phyloP scores from a whole-genome alignment of 768 basidiomycete genomes.

The Tremella yokohamensis region DNA sequence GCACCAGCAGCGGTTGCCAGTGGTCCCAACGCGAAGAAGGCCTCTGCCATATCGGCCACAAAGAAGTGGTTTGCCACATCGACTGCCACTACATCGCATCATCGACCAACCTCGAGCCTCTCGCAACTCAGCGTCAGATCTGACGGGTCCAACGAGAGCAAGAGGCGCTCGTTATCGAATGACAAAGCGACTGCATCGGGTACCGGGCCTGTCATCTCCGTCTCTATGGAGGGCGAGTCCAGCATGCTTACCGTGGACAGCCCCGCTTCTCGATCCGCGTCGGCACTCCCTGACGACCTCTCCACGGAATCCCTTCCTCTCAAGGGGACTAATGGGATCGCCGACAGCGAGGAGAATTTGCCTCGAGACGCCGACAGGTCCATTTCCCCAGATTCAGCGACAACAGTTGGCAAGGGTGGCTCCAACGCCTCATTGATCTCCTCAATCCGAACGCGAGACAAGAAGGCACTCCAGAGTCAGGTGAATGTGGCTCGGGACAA shows the following conservation, averaged over 20 bases:
- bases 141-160: neutral
- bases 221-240: neutral
- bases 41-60: neutral
- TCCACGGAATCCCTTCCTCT: constrained; percentile 7
- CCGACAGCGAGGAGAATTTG: neutral
- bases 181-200: neutral
- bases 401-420: neutral
- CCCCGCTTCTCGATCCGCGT: neutral
- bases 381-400: neutral
- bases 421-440: constrained; percentile 69
- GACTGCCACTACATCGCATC: neutral
- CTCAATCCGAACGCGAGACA: constrained; percentile 71
- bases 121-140: neutral
- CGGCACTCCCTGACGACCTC: neutral
- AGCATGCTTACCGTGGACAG: neutral
- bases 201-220: neutral
- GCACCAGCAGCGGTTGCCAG: constrained; percentile 11
- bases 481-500: constrained; percentile 67
- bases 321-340: too few species aligned
- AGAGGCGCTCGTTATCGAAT: neutral
- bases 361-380: neutral
- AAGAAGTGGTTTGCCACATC: constrained; percentile 1
- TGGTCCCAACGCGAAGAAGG: constrained; percentile 6
- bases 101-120: neutral
- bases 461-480: constrained; percentile 76